A percentile compares a stretch with the other conserved stretches of the same genome.
These are phyloP conservation scores for Arthrocladium fulminans DNA, from an alignment of 2,329 filamentous ascomycete species.

Conservation along the genomic window DNA sequence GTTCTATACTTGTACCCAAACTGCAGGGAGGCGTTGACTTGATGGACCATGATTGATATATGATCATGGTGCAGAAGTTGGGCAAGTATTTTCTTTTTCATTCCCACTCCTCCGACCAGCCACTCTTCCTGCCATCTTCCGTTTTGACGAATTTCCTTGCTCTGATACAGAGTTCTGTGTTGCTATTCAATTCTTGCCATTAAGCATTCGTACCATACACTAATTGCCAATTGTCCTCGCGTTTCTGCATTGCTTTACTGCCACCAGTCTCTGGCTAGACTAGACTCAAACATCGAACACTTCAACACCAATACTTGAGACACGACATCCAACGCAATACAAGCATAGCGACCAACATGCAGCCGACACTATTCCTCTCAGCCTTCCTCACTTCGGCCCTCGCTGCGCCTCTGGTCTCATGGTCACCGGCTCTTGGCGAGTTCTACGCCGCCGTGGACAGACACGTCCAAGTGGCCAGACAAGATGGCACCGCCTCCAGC, in stretches of 20 bases:
- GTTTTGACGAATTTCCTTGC: conserved; percentile 13
- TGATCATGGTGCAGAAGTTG: conserved; percentile 1
- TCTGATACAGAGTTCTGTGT: not conserved
- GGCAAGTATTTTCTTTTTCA: conserved; percentile 11
- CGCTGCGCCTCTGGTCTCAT: conserved; percentile 29
- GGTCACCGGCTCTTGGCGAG: conserved; percentile 32
- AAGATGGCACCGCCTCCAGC: conserved; percentile 14
- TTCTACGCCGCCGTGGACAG: conserved; percentile 34
- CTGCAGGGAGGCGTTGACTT: conserved; percentile 5
- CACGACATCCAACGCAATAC: not conserved
- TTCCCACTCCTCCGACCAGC: conserved; percentile 1
- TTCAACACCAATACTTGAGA: not conserved
- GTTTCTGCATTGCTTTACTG: not conserved
- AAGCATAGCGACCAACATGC: not conserved
- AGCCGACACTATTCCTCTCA: not conserved
- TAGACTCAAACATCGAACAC: not conserved
- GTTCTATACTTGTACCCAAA: conserved; percentile 9
- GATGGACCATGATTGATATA: conserved; percentile 1
- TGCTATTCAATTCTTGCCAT: conserved; percentile 6
- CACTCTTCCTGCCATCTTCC: conserved; percentile 10
- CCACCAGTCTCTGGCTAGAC: not conserved
- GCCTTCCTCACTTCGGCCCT: conserved; percentile 23
- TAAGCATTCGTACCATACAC: conserved; percentile 1
- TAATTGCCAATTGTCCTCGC: conserved; percentile 3
- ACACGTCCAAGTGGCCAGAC: conserved; percentile 28